Evolutionary conservation across 2,329 filamentous ascomycete genomes (phyloP), one percentile per base, ranked within the genome.

Genomic region (Aureobasidium sp.): DNA sequence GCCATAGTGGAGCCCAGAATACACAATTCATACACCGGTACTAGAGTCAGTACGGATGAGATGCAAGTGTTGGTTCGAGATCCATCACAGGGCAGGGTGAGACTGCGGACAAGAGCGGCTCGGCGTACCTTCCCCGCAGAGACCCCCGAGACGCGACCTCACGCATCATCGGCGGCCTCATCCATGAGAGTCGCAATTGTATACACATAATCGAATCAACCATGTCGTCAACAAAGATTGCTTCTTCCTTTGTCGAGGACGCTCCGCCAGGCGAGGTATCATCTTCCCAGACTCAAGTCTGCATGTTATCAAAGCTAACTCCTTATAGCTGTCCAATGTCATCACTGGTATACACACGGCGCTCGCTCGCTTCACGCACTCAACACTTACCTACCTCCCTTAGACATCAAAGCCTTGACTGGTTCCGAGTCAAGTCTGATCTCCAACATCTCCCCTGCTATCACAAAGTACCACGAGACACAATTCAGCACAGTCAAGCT

Each of bases 391-490:
- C 4, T 50, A 18, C 18, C 56, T 67, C 68, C 79, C n/a, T n/a
- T n/a, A 97, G 96, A 97, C 78, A 97, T 99, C 84, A 97, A 97
- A 80, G 86, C 90, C 59, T 86, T 99, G 50, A 94, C 94, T 23
- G 84, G 88, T 68, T 89, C 92, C 71, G 89, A 90, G 48, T 88
- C 90, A 43, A 83, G 86, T 64, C 83, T 96, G 68, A 82, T 95
- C 64, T 82, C 89, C 67, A 90, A 92, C 69, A 91, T 98, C 62
- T 88, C 86, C 9, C 93, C 94, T 0, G 94, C 96, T 0, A 97
- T 97, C 78, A 86, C 95, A 81, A 94, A 92, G 80, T 98, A 99
- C 87, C 98, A 98, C 74, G 95, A 99, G 81, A 92, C 95, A 80
- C 96, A 99, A 80, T 92, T 98, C 79, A 83, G 90, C 56, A 94